Evolutionary conservation across 1,139 yeast genomes (phyloP).

Genomic region (Arxiozyma slooffiae): DNA sequence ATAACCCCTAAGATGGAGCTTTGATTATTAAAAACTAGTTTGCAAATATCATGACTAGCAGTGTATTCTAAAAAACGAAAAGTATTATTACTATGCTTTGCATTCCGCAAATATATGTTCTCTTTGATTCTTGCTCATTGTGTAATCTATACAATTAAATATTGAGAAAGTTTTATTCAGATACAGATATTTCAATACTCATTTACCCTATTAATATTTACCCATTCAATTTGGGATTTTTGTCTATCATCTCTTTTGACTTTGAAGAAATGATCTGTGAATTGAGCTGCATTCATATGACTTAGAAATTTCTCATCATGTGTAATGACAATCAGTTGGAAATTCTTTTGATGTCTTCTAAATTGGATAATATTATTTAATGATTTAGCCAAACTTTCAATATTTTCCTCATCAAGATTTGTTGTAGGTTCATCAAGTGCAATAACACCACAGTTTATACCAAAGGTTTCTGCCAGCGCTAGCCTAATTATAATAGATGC

Average conservation of each 20-base stretch:
- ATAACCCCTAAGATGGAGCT: no score
- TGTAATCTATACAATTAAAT: neutral
- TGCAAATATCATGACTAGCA: no score
- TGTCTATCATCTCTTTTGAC: constrained; percentile 74
- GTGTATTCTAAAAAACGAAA: no score
- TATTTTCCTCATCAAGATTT: constrained; percentile 80
- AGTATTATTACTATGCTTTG: no score
- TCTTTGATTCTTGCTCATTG: neutral
- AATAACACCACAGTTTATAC: constrained; percentile 87
- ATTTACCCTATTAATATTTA: constrained; percentile 34
- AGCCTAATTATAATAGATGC: constrained; percentile 86
- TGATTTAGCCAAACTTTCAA: constrained; percentile 78
- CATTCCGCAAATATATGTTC: no score
- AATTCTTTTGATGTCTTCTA: constrained; percentile 71
- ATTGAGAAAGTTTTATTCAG: neutral
- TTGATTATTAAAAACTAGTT: no score
- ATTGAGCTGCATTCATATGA: constrained; percentile 74
- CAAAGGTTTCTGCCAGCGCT: constrained; percentile 93
- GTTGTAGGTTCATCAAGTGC: constrained; percentile 98
- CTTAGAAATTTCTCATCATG: constrained; percentile 88
- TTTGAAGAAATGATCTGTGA: constrained; percentile 79
- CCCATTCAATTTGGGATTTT: constrained; percentile 59
- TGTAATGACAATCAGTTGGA: constrained; percentile 88
- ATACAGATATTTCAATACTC: constrained; percentile 13
- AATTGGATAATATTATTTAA: constrained; percentile 65